A percentile compares a stretch with the other conserved stretches of the same genome.
These are phyloP conservation scores for Penicillium sp. DNA, from an alignment of 2,329 filamentous ascomycete species.

Conservation along the genomic window DNA sequence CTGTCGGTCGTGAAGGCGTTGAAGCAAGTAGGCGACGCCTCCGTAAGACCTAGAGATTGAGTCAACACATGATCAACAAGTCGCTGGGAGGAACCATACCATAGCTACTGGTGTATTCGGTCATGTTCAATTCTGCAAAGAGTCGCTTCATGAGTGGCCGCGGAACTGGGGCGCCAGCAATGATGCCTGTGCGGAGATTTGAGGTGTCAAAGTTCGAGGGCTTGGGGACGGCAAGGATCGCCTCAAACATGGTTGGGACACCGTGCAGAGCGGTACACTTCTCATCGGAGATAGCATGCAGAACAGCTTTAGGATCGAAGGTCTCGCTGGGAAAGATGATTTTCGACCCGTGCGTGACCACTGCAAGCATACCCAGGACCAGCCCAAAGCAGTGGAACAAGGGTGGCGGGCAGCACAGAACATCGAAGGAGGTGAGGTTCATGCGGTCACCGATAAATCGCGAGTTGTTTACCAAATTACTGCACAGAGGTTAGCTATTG, in stretches of 20 bases:
- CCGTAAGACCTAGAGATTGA: conserved; percentile 59
- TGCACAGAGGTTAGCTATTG: conserved; percentile 17
- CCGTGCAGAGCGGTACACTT: conserved; percentile 74
- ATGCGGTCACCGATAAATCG: conserved; percentile 73
- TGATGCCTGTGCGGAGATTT: conserved; percentile 70
- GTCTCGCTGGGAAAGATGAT: conserved; percentile 74
- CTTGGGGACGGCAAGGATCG: conserved; percentile 53
- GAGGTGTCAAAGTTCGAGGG: conserved; percentile 50
- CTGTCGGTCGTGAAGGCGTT: conserved; percentile 74
- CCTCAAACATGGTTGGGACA: conserved; percentile 82
- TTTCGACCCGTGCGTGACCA: conserved; percentile 71
- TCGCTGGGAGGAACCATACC: conserved; percentile 22
- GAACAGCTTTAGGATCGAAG: conserved; percentile 66
- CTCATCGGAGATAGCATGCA: conserved; percentile 66
- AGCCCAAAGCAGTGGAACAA: conserved; percentile 86
- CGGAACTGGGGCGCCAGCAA: conserved; percentile 75
- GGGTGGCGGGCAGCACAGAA: conserved; percentile 77
- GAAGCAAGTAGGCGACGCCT: conserved; percentile 77
- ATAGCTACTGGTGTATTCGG: conserved; percentile 68
- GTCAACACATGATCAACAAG: neutral
- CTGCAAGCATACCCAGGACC: conserved; percentile 70
- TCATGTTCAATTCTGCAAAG: conserved; percentile 70
- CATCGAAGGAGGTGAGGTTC: conserved; percentile 64
- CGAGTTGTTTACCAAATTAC: conserved; percentile 59
- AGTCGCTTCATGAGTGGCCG: conserved; percentile 71